Conservation (phyloP, 129 eudicot species). For the Centrapalus pauciflorus region DNA sequence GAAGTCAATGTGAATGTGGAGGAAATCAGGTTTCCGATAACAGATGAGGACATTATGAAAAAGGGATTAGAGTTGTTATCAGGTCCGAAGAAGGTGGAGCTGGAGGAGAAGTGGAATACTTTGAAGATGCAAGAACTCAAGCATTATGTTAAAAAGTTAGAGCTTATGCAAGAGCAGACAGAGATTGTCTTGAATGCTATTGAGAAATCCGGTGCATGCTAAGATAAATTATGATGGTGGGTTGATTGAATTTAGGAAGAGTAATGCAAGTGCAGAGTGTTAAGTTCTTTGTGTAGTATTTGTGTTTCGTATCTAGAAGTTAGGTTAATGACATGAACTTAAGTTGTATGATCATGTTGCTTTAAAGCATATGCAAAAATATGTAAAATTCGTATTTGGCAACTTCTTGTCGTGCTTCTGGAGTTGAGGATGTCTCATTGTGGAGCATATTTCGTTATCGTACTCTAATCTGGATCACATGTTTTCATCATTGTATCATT, state of each 20-base stretch:
- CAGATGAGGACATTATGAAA: constrained; percentile 15
- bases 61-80: constrained; percentile 22
- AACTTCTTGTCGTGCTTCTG: neutral
- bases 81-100: constrained; percentile 16
- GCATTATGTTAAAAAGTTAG: constrained; percentile 14
- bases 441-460: neutral
- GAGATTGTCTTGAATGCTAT: constrained; percentile 24
- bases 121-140: constrained; percentile 24
- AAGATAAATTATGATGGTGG: constrained; percentile 14
- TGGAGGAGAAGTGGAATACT: constrained; percentile 35
- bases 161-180: constrained; percentile 22
- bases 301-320: constrained; percentile 5
- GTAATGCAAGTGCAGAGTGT: neutral
- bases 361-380: neutral
- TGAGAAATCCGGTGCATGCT: neutral
- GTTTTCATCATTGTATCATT: neutral
- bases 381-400: neutral
- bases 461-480: neutral
- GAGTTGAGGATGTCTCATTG: neutral
- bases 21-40: neutral
- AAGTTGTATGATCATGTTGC: neutral
- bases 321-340: constrained; percentile 6
- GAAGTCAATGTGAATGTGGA: neutral
- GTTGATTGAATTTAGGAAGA: neutral
- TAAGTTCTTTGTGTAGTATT: constrained; percentile 8